A percentile compares a stretch with the other conserved stretches of the same genome.
phyloP scores from a whole-genome alignment of 108 stramenopile genomes.

The Asterionellopsis glacialis region DNA sequence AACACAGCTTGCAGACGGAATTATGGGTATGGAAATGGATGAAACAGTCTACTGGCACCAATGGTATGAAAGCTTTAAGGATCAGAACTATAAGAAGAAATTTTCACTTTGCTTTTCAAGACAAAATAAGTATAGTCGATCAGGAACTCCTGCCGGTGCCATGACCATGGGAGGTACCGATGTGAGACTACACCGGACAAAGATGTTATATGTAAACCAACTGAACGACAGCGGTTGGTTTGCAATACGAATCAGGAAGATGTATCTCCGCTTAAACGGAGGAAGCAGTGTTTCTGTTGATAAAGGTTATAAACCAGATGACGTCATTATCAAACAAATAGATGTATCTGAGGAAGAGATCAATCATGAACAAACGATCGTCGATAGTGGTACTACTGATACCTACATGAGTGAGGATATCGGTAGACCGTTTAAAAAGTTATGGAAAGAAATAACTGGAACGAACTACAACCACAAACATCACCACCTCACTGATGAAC shows the following conservation, averaged over 20 bases:
- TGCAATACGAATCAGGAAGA: conserved; percentile 54
- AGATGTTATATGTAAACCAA: conserved; percentile 74
- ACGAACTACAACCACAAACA: conserved; percentile 28
- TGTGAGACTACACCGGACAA: conserved; percentile 56
- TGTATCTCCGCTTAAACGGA: conserved; percentile 55
- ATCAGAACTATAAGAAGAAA: conserved; percentile 25
- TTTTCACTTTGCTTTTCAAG: conserved; percentile 71
- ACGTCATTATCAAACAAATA: conserved; percentile 20
- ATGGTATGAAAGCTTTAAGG: conserved; percentile 23
- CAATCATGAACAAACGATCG: conserved; percentile 85
- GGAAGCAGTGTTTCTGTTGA: conserved; percentile 22
- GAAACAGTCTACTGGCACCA: conserved; percentile 61
- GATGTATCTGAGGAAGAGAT: conserved; percentile 22
- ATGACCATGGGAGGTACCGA: conserved; percentile 90
- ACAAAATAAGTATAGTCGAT: conserved; percentile 27
- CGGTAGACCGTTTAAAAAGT: conserved; percentile 41
- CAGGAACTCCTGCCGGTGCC: conserved; percentile 73
- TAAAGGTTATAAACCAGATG: conserved; percentile 6
- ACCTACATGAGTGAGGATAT: conserved; percentile 78
- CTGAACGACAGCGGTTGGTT: conserved; percentile 60
- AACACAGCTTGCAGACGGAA: conserved; percentile 95
- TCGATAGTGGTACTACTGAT: conserved; percentile 97
- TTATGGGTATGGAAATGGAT: conserved; percentile 87
- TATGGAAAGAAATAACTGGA: conserved; percentile 65
- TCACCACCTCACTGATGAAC: conserved; percentile 35